These are phyloP conservation scores for Cystobasidium onofrii DNA, from an alignment of 768 basidiomycete genomes.

Conservation along the genomic window DNA sequence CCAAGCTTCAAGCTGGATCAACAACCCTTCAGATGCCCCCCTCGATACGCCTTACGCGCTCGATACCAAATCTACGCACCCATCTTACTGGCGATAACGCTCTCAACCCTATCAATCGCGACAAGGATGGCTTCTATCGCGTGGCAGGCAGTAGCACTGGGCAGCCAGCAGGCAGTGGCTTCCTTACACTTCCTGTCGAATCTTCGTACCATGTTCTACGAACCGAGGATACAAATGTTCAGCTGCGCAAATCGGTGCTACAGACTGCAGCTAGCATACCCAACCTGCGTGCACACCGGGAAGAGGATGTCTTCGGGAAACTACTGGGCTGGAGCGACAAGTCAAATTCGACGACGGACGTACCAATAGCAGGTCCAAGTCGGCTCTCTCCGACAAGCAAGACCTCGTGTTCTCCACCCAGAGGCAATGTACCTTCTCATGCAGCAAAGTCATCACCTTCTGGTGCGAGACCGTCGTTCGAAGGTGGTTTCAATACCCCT, in stretches of 20 bases:
- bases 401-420: not conserved
- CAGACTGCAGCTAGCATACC: not conserved
- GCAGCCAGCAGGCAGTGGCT: not conserved
- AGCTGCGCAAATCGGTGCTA: not conserved
- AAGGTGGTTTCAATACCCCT: not conserved
- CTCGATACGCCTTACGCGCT: conserved; percentile 28
- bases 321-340: conserved; percentile 28
- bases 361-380: not conserved
- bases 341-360: not conserved
- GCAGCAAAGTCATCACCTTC: not conserved
- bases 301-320: conserved; percentile 37
- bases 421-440: not conserved
- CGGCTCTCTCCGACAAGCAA: not conserved
- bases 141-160: not conserved
- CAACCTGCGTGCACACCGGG: not conserved
- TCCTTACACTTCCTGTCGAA: not conserved
- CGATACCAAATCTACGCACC: conserved; percentile 32
- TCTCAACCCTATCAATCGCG: not conserved
- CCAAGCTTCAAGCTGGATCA: not conserved
- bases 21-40: not conserved
- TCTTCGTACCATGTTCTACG: not conserved
- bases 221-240: not conserved
- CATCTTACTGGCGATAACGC: not conserved
- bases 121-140: not conserved
- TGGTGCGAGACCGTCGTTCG: not conserved